These are phyloP conservation scores for Tolypocladium nubicola DNA, from an alignment of 2,329 filamentous ascomycete species.

Conservation along the genomic window DNA sequence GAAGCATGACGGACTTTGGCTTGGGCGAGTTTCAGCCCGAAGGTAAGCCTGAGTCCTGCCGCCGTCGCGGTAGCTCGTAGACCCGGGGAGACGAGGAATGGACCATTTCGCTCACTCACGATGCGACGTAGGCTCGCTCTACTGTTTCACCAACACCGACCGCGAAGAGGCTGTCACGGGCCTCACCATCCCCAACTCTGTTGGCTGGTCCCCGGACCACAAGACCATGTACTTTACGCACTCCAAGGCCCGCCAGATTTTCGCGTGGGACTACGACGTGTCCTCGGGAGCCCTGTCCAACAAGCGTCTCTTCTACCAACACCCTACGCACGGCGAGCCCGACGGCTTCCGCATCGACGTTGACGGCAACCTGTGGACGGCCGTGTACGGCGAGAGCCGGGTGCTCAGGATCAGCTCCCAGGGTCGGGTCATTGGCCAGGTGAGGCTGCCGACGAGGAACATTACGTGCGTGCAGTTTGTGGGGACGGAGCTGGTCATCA, in stretches of 20 bases:
- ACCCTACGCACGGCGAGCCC: conserved; percentile 55
- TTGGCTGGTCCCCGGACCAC: conserved; percentile 66
- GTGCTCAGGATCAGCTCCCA: conserved; percentile 64
- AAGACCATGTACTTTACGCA: conserved; percentile 77
- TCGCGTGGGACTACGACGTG: conserved; percentile 62
- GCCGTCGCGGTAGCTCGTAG: neutral
- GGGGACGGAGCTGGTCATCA: conserved; percentile 67
- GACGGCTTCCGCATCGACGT: conserved; percentile 80
- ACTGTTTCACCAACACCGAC: conserved; percentile 56
- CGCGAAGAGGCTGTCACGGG: conserved; percentile 48
- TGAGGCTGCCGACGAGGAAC: conserved; percentile 66
- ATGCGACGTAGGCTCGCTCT: conserved; percentile 50
- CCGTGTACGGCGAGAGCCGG: conserved; percentile 67
- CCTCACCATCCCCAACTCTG: conserved; percentile 74
- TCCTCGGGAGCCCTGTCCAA: conserved; percentile 55
- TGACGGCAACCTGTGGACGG: conserved; percentile 81
- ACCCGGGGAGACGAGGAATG: neutral
- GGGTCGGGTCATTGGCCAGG: conserved; percentile 62
- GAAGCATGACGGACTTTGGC: conserved; percentile 70
- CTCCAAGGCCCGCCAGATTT: conserved; percentile 60
- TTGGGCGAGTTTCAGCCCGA: conserved; percentile 48
- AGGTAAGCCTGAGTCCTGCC: conserved; percentile 27
- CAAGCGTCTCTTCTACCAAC: conserved; percentile 61
- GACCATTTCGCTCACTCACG: neutral
- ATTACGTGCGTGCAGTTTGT: conserved; percentile 75